A percentile compares a stretch with the other conserved stretches of the same genome.
phyloP scores from a whole-genome alignment of 192 early-diverging fungal species.

The Glomus cerebriforme region DNA sequence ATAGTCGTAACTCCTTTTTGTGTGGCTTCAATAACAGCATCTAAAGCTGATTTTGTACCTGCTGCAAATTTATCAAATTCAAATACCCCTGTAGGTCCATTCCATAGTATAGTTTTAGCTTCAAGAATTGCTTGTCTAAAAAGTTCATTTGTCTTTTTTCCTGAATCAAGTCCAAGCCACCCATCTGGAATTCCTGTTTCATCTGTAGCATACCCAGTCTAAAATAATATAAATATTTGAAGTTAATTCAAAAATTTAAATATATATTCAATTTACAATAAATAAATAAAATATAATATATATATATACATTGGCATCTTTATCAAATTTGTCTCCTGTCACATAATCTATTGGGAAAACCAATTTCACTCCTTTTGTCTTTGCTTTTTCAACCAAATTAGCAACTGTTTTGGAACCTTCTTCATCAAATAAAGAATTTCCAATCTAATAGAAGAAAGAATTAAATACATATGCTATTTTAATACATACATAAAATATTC shows the following conservation, averaged over 20 bases:
- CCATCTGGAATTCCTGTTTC: constrained; percentile 82
- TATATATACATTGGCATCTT: constrained; percentile 64
- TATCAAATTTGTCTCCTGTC: constrained; percentile 85
- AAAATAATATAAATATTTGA: neutral
- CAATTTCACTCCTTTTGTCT: constrained; percentile 84
- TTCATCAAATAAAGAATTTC: constrained; percentile 88
- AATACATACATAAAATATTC: neutral
- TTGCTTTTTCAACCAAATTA: constrained; percentile 85
- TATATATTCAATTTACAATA: neutral
- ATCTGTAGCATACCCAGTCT: constrained; percentile 83
- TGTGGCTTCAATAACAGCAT: constrained; percentile 84
- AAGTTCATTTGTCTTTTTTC: constrained; percentile 73
- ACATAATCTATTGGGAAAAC: constrained; percentile 89
- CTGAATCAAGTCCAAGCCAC: constrained; percentile 94
- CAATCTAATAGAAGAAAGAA: constrained; percentile 61
- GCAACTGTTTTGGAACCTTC: constrained; percentile 84
- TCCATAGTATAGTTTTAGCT: constrained; percentile 97
- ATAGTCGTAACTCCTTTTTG: constrained; percentile 86
- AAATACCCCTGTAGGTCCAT: constrained; percentile 97
- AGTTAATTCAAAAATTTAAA: neutral
- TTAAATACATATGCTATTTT: neutral
- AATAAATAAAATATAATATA: neutral
- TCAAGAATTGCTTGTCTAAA: constrained; percentile 67
- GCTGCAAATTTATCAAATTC: constrained; percentile 92
- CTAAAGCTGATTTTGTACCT: constrained; percentile 83